These are phyloP conservation scores for Euptelea pleiosperma DNA, from an alignment of 164 flowering plant species.

Conservation along the genomic window DNA sequence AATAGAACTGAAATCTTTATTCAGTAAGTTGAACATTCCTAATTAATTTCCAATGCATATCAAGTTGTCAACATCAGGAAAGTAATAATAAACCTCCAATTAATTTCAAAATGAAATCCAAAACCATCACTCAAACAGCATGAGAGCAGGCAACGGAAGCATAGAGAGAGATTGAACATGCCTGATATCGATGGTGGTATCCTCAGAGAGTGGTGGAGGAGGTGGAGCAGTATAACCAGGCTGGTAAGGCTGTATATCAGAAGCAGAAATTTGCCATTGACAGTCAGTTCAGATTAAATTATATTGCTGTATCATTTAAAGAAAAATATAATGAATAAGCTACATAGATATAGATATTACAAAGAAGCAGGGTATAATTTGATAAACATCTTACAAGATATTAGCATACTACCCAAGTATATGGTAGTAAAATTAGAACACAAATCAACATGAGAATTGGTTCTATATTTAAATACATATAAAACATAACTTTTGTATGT, in stretches of 20 bases:
- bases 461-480: background rate
- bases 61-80: background rate
- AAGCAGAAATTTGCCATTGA: background rate
- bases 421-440: background rate
- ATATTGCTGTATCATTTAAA: background rate
- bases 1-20: background rate
- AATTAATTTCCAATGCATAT: background rate
- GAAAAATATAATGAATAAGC: background rate
- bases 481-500: background rate
- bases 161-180: constrained; percentile 19
- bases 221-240: constrained; percentile 89
- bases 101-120: background rate
- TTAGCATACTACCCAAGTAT: background rate
- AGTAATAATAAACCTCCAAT: background rate
- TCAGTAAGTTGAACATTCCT: background rate
- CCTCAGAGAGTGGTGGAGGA: constrained; percentile 50
- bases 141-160: background rate
- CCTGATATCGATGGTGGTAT: constrained; percentile 81
- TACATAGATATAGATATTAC: background rate
- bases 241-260: constrained; percentile 60
- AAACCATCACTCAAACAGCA: too few species aligned
- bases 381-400: too few species aligned
- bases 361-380: too few species aligned
- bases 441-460: background rate
- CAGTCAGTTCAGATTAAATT: background rate